Base-by-base conservation (phyloP, 169 alveolate species). In the Perkinsus chesapeaki region DNA sequence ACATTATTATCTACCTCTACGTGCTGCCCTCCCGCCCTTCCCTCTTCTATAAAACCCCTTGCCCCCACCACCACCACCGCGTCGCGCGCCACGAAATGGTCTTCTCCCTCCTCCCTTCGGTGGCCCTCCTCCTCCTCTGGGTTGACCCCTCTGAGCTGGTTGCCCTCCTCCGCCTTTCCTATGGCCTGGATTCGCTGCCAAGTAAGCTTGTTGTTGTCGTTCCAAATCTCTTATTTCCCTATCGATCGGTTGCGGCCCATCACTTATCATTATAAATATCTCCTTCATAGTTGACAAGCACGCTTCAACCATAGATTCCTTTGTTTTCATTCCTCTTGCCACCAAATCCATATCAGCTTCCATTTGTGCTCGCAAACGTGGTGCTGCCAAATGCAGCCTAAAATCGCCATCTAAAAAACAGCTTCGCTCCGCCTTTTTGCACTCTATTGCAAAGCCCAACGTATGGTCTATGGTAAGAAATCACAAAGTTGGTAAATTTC, bases 331-430 rank as follows among this genome's bases (percentile, higher is more conserved):
- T 43, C 99, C 99, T 43, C 96, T 95, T 3, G 99, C 98, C 20
- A 98, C 97, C 39, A 95, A 95, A 72, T 96, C 96, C 94, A 98
- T 98, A 93, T 97, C 98, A 73, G 96, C 96, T 94, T 98, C 99
- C 96, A 98, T 98, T 93, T 96, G 97, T 36, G 99, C 98, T 92
- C 99, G 96, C 72, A 98, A 96, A 91, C 95, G 95, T 20, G 99
- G 99, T 38, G 96, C 95, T 36, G 97, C 95, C 93, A 96, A 92
- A 94, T 96, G 97, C 27, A 96, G 93, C 37, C 93, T 92, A 3
- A 91, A 39, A 92, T 94, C 95, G 39, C 94, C 93, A 93, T 43
- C 60, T 43, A 16, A 43, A 43, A 16, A 43, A 43, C 16, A 16
- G 23, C 23, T 9, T 5, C 60, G 60, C 60, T 9, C 23, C 60